phyloP scores from a whole-genome alignment of 2,329 filamentous ascomycete species.

The Neonectria magnoliae region DNA sequence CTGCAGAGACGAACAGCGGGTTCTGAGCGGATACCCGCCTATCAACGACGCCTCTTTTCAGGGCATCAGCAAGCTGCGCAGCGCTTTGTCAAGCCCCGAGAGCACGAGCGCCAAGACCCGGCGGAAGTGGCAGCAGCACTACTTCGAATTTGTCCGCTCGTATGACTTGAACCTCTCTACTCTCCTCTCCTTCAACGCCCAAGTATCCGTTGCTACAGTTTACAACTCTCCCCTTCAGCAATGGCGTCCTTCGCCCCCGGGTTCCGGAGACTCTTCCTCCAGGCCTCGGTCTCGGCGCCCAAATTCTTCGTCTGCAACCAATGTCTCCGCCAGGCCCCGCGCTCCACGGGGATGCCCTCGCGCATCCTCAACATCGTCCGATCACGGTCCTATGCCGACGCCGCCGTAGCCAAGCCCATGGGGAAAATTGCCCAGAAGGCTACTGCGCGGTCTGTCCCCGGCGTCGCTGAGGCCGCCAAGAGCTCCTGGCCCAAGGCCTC shows the following conservation, averaged over 20 bases:
- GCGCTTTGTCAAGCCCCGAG: constrained; percentile 6
- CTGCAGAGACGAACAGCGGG: constrained; percentile 13
- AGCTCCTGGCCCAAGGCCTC: constrained; percentile 68
- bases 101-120: constrained; percentile 28
- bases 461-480: constrained; percentile 43
- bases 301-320: constrained; percentile 60
- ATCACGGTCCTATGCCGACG: constrained; percentile 51
- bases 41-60: constrained; percentile 43
- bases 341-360: constrained; percentile 45
- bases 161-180: constrained; percentile 15
- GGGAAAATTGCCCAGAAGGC: constrained; percentile 41
- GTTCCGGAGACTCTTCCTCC: constrained; percentile 53
- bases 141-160: constrained; percentile 23
- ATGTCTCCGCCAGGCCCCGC: constrained; percentile 53
- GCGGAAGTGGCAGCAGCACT: constrained; percentile 7
- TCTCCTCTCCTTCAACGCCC: constrained; percentile 13
- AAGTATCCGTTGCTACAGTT: constrained; percentile 25
- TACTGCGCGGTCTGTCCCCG: constrained; percentile 36
- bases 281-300: constrained; percentile 45
- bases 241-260: constrained; percentile 56
- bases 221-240: constrained; percentile 8
- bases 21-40: constrained; percentile 39
- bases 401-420: constrained; percentile 43
- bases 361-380: constrained; percentile 53
- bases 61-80: constrained; percentile 10